Base-by-base conservation (phyloP, 2,329 filamentous ascomycete species). In the Arachnopeziza araneosa region DNA sequence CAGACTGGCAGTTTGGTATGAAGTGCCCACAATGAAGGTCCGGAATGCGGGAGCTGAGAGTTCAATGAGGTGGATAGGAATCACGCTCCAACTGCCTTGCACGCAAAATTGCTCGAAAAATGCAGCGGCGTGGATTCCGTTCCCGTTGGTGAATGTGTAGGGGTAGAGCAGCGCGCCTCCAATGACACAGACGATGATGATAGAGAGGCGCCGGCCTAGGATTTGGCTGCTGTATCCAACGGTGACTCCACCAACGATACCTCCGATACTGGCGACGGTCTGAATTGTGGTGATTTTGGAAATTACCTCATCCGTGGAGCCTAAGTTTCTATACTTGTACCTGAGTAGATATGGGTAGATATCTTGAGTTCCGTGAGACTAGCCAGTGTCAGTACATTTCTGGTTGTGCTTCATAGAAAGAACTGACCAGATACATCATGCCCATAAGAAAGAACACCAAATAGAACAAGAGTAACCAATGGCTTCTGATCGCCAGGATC, bases 341-440 rank as follows among this genome's bases (percentile, higher is more conserved):
- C 75, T 70, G 21, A 85, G 36, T 17, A 44, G 36, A 5, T 5
- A 8, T 7, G 36, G 36, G 12, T 44, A 44, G 2, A 44, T 17
- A 14, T 44, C 36, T 44, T 44, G 36, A 44, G 36, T 44, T 3
- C 17, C 17, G 17, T 44, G 36, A 44, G 36, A 17, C 36, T 44
- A 44, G 17, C 12, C 6, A 12, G 17, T 12, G 17, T 44, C 4
- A 44, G 12, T 19, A 53, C 23, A 19, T 22, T 26, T 53, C 17
- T 26, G 17, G 22, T 26, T 30, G 80, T 83, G 67, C 85, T 7
- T 14, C 7, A 32, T 32, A 7, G 79, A 64, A 17, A 85, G 70
- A 81, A 82, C 88, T 83, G 69, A 89, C 85, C 89, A 95, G 92
- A 71, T 95, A 96, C 76, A 96, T 96, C 79, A 96, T 95, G 3